A percentile compares a stretch with the other conserved stretches of the same genome.
These are phyloP conservation scores for Pyracantha coccinea DNA, from an alignment of 331 rosid genomes.

Conservation along the genomic window DNA sequence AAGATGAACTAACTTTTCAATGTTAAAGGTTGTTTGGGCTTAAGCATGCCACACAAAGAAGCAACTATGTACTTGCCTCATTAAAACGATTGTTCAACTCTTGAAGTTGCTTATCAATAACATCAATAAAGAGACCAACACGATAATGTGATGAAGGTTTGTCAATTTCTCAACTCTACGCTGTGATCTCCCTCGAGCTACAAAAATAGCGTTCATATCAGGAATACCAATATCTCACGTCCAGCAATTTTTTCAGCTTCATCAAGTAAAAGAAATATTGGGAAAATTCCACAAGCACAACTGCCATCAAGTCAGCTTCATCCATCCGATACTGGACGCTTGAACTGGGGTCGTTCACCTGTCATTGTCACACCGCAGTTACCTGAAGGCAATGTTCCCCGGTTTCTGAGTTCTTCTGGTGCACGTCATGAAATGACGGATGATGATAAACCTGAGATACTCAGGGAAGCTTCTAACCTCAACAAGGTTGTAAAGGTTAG, in stretches of 20 bases:
- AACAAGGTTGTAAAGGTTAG: not conserved
- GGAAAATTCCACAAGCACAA: not conserved
- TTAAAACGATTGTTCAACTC: no score
- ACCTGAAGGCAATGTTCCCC: not conserved
- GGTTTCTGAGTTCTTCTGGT: not conserved
- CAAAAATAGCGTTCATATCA: no score
- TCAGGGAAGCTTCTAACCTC: constrained; percentile 4
- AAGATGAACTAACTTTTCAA: no score
- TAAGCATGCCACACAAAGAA: no score
- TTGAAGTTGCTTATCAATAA: no score
- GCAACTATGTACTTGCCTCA: no score
- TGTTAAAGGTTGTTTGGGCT: no score
- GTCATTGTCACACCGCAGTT: not conserved
- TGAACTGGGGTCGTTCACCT: not conserved
- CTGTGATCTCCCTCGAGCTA: no score
- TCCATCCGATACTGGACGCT: not conserved
- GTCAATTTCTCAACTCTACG: no score
- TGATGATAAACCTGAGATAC: constrained; percentile 3
- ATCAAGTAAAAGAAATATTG: not conserved
- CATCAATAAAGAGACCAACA: no score
- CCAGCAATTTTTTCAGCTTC: not conserved
- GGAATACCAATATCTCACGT: not conserved
- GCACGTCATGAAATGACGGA: not conserved
- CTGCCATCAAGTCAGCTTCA: constrained; percentile 5
- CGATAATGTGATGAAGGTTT: no score